These are phyloP conservation scores for Podaxis sp. DNA, from an alignment of 768 basidiomycete species.

Conservation along the genomic window DNA sequence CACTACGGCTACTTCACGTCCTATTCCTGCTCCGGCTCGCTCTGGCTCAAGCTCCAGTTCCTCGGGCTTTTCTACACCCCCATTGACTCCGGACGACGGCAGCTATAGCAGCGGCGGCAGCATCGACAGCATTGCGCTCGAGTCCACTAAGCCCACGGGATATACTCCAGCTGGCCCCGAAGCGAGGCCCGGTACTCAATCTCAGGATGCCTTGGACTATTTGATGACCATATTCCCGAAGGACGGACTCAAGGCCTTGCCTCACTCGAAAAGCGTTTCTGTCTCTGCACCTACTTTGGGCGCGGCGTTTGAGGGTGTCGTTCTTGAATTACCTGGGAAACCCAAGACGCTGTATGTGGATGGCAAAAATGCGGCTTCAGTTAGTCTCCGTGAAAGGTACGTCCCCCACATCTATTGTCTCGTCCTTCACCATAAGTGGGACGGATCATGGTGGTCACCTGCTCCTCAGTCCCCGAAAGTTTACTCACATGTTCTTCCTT, in stretches of 20 bases:
- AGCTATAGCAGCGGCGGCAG: slow-evolving; percentile 39
- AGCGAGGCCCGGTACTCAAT: background rate
- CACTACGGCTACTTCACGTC: slow-evolving; percentile 4
- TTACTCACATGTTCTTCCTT: slow-evolving; percentile 14
- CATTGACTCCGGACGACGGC: slow-evolving; percentile 72
- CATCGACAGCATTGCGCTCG: slow-evolving; percentile 34
- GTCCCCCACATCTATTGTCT: slow-evolving; percentile 16
- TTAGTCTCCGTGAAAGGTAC: slow-evolving; percentile 83
- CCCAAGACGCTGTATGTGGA: slow-evolving; percentile 82
- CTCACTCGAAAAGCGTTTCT: slow-evolving; percentile 72
- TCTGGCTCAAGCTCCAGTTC: slow-evolving; percentile 44
- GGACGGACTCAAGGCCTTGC: slow-evolving; percentile 62
- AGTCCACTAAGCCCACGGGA: slow-evolving; percentile 36
- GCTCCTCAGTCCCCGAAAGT: background rate
- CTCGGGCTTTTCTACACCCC: slow-evolving; percentile 64
- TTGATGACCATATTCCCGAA: slow-evolving; percentile 77
- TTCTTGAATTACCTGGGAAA: slow-evolving; percentile 68
- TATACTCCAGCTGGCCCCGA: background rate
- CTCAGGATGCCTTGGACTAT: slow-evolving; percentile 70
- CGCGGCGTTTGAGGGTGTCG: slow-evolving; percentile 72
- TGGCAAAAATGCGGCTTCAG: slow-evolving; percentile 76
- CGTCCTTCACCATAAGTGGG: slow-evolving; percentile 9
- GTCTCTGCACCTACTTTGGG: slow-evolving; percentile 71
- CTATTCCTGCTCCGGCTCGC: slow-evolving; percentile 23
- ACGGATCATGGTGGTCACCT: slow-evolving; percentile 11